Conservation (phyloP, 169 alveolate species). For the Eimeria maxima region DNA sequence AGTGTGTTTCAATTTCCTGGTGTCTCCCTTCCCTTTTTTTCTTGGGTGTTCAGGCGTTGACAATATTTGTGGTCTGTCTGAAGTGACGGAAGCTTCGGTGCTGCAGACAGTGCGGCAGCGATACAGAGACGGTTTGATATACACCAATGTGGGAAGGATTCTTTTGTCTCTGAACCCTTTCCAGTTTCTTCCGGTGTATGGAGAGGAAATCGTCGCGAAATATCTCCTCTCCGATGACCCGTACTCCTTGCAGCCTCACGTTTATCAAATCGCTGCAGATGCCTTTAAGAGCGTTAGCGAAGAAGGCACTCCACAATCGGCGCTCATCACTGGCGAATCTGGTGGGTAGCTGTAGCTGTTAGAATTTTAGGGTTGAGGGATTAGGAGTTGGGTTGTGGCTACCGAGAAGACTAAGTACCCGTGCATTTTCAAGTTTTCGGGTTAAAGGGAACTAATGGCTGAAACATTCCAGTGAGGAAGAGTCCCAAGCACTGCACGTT, state of each 20-base stretch:
- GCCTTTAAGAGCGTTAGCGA: constrained; percentile 93
- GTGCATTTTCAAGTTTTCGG: not conserved
- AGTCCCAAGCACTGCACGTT: no score
- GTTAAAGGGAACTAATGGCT: no score
- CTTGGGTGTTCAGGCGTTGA: constrained; percentile 87
- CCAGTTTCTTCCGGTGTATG: constrained; percentile 80
- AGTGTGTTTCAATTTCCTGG: no score
- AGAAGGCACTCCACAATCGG: constrained; percentile 91
- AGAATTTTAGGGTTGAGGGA: no score
- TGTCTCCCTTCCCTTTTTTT: no score
- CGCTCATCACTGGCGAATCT: constrained; percentile 98
- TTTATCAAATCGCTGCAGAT: constrained; percentile 96
- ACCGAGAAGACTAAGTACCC: not conserved
- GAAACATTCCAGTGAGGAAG: no score
- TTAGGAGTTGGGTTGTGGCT: not conserved
- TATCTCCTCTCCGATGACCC: constrained; percentile 29
- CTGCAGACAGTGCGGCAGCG: constrained; percentile 91
- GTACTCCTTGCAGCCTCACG: constrained; percentile 94
- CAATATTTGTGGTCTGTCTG: constrained; percentile 90
- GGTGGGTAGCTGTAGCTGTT: not conserved
- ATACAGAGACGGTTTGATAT: constrained; percentile 87
- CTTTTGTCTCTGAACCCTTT: constrained; percentile 94
- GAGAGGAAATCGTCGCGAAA: not conserved
- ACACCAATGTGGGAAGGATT: constrained; percentile 94
- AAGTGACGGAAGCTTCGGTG: constrained; percentile 92